Evolutionary conservation across 2,329 filamentous ascomycete species (phyloP).

Genomic region (Nemania bipapillata): DNA sequence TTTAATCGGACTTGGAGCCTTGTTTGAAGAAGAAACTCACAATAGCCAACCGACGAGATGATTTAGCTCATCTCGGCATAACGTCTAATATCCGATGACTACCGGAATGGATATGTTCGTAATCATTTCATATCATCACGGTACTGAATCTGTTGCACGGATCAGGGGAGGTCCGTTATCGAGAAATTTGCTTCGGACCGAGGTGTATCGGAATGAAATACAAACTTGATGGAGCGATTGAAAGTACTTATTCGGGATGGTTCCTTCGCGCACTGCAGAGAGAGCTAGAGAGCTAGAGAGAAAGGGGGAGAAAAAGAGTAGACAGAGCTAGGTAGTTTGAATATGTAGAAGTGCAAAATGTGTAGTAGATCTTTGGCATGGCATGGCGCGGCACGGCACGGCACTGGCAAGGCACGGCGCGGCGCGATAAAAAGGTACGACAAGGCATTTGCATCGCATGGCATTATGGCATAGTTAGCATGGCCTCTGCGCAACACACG

Average conservation of each 20-base stretch:
- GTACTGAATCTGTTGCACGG: neutral
- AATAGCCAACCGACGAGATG: slow-evolving; percentile 1
- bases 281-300: neutral
- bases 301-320: slow-evolving; percentile 3
- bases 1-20: slow-evolving; percentile 10
- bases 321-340: slow-evolving; percentile 33
- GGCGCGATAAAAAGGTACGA: slow-evolving; percentile 24
- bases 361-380: slow-evolving; percentile 37
- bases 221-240: neutral
- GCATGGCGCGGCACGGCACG: slow-evolving; percentile 26
- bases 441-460: slow-evolving; percentile 35
- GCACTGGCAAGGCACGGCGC: slow-evolving; percentile 24
- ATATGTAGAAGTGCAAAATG: slow-evolving; percentile 34
- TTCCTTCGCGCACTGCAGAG: too few species aligned
- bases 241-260: too few species aligned
- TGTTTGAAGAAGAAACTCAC: slow-evolving; percentile 18
- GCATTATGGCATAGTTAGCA: slow-evolving; percentile 28
- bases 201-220: neutral
- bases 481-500: slow-evolving; percentile 23
- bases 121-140: neutral
- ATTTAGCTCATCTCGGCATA: slow-evolving; percentile 5
- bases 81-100: neutral
- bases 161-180: neutral
- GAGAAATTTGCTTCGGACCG: slow-evolving; percentile 1
- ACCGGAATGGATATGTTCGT: neutral